Percentiles rank a stretch among this genome's conserved stretches.
These are phyloP conservation scores for Populus deltoides DNA, from an alignment of 345 rosid species.

Conservation along the genomic window DNA sequence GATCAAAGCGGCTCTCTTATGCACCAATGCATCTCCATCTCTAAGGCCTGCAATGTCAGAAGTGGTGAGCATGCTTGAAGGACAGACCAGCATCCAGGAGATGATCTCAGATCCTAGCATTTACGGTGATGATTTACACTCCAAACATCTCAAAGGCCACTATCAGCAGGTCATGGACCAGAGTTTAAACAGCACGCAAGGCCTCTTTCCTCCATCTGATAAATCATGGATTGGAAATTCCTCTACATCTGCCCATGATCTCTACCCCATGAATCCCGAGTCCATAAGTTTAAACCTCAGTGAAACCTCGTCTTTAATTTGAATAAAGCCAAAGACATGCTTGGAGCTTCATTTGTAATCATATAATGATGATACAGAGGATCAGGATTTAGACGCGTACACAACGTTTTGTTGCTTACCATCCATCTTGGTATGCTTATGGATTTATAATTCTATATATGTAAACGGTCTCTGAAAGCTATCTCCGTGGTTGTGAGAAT, in stretches of 20 bases:
- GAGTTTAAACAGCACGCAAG: too few relatives aligned
- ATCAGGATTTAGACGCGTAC: too few relatives aligned
- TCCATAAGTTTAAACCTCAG: not conserved
- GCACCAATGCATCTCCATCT: too few relatives aligned
- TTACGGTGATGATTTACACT: not conserved
- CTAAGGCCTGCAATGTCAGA: too few relatives aligned
- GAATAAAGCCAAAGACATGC: not conserved
- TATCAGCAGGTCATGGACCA: not conserved
- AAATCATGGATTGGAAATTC: not conserved
- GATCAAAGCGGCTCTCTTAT: too few relatives aligned
- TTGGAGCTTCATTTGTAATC: too few relatives aligned
- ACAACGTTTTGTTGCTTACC: too few relatives aligned
- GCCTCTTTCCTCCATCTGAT: not conserved
- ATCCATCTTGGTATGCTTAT: too few relatives aligned
- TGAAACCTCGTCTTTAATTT: not conserved
- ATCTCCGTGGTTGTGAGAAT: too few relatives aligned
- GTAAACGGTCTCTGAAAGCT: too few relatives aligned
- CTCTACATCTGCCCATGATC: not conserved
- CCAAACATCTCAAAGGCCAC: not conserved
- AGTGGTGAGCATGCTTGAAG: conserved; percentile 37
- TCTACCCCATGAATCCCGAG: not conserved
- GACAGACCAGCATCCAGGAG: not conserved
- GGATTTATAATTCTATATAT: too few relatives aligned
- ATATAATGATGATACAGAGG: too few relatives aligned
- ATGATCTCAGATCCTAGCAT: not conserved